These are phyloP conservation scores for Pseudocercospora fijiensis DNA, from an alignment of 2,329 filamentous ascomycete species.

Conservation along the genomic window DNA sequence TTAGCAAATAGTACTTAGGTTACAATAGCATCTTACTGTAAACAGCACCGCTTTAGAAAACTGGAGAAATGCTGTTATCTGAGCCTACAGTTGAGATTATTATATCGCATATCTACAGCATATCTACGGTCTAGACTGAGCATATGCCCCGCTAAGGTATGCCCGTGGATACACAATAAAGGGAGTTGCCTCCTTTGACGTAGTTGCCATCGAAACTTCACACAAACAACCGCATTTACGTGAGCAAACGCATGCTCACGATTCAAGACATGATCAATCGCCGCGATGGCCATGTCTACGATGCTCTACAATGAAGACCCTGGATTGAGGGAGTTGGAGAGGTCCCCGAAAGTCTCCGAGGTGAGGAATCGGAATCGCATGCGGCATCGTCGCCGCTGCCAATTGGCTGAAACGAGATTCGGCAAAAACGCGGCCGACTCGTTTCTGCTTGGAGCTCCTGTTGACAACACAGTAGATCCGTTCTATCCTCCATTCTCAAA, in stretches of 20 bases:
- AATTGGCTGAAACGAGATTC: conserved; percentile 9
- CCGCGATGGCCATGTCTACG: conserved; percentile 28
- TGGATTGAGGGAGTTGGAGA: conserved; percentile 13
- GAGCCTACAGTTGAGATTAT: too few species aligned
- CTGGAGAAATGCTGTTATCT: too few species aligned
- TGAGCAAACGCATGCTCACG: background rate
- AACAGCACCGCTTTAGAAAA: too few species aligned
- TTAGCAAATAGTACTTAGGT: too few species aligned
- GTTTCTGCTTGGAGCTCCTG: conserved; percentile 1
- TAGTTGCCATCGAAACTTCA: background rate
- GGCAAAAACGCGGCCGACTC: background rate
- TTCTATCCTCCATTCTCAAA: conserved; percentile 18
- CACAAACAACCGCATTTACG: conserved; percentile 1
- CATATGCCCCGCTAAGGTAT: too few species aligned
- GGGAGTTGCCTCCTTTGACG: conserved; percentile 5
- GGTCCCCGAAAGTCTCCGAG: conserved; percentile 1
- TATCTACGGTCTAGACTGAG: too few species aligned
- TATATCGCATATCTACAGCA: too few species aligned
- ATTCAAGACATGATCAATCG: background rate
- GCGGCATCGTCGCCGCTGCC: background rate
- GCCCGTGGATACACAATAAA: background rate
- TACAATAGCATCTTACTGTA: too few species aligned
- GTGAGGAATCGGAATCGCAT: conserved; percentile 9
- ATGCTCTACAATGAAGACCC: conserved; percentile 29
- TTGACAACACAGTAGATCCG: conserved; percentile 9